phyloP scores from a whole-genome alignment of 768 basidiomycete species.

The Tephrocybe sp. region DNA sequence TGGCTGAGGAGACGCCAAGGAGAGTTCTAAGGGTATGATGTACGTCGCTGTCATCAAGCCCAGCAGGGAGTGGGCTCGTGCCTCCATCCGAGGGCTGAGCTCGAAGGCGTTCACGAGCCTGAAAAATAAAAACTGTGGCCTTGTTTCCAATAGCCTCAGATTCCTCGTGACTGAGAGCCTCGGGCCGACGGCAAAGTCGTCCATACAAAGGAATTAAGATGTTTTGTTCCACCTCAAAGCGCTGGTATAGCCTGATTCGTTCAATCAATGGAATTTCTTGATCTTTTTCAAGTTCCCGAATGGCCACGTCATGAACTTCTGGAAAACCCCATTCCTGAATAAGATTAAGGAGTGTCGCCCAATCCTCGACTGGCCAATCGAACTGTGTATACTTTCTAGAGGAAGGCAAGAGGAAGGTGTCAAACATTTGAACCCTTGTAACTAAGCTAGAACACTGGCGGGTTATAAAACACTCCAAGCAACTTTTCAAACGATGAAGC shows the following conservation, averaged over 20 bases:
- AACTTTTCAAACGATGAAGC: slow-evolving; percentile 41
- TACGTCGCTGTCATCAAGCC: slow-evolving; percentile 29
- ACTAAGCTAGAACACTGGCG: slow-evolving; percentile 27
- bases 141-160: slow-evolving; percentile 55
- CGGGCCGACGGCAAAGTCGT: slow-evolving; percentile 46
- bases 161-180: slow-evolving; percentile 51
- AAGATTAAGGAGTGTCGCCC: slow-evolving; percentile 53
- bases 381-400: slow-evolving; percentile 55
- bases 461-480: slow-evolving; percentile 57
- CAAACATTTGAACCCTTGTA: background rate
- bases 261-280: slow-evolving; percentile 6
- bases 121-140: slow-evolving; percentile 48
- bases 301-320: slow-evolving; percentile 43
- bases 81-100: slow-evolving; percentile 29
- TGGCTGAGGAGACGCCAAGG: background rate
- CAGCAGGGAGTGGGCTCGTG: slow-evolving; percentile 32
- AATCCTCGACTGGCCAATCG: slow-evolving; percentile 44
- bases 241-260: slow-evolving; percentile 51
- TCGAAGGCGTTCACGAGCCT: slow-evolving; percentile 49
- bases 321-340: slow-evolving; percentile 44
- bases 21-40: slow-evolving; percentile 28
- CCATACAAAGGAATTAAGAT: slow-evolving; percentile 53
- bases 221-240: slow-evolving; percentile 42
- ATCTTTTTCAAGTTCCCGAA: slow-evolving; percentile 32
- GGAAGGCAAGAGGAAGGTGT: background rate